Base-by-base conservation (phyloP, 345 rosid genomes). In the Populus ilicifolia region DNA sequence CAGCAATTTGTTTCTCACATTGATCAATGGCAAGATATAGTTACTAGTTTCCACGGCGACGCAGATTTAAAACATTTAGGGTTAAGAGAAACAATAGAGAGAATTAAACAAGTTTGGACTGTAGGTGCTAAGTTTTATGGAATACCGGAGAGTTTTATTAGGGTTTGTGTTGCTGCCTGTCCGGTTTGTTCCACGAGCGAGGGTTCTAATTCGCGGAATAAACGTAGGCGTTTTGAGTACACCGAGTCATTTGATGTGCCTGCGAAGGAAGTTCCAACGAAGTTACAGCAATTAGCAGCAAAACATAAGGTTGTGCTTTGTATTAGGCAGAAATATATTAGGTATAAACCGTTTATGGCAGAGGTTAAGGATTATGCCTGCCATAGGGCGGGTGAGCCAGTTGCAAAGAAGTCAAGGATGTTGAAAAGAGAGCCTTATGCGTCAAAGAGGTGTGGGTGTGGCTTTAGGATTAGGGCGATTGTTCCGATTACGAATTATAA, bases 351-450 rank as follows among this genome's bases (percentile, higher is more conserved):
- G 0, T 96, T 96, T 80, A 93, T 96, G 98, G 99, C 99, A 0
- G 99, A 96, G 87, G 99, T 96, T 70, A 96, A 93, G 86, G 99
- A 96, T 87, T 96, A 96, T 85, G 99, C 99, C n/a, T 96, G 99
- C 78, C 99, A 96, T 52, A 88, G 99, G 84, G 99, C 99, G 25
- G 98, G 99, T 23, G 97, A 96, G 85, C 99, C 98, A 5, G 90
- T 84, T 0, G 86, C 90, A 0, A 93, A 93, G 91, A 96, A 90
- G 87, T 89, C 99, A 1, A 91, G 85, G 89, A 85, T 93, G 83
- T 75, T 93, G 89, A 96, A 93, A 89, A 93, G 99, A 85, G 99
- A 96, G 83, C 98, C 98, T 8, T 96, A 96, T 85, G 98, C 92
- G 2, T 96, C 99, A 0, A 96, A 96, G 87, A 88, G 98, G 78